Evolutionary conservation across 2,329 filamentous ascomycete species (phyloP), one percentile per base, ranked within the genome.

Genomic region (Venturia effusa): DNA sequence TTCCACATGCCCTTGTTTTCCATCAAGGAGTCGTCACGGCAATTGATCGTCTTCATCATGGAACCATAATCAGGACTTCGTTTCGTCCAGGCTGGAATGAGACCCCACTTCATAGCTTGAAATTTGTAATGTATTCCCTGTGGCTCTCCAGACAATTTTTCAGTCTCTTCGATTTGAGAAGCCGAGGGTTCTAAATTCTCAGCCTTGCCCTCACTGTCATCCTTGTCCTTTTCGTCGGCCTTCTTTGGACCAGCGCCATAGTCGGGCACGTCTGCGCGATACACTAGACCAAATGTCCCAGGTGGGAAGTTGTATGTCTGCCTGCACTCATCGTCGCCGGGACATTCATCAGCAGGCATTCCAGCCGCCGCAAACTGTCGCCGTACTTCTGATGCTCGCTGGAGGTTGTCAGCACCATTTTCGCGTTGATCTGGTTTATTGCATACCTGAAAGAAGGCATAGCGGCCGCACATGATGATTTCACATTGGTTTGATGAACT

Each of bases 231-330:
- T n/a, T 57, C 11, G 10, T 57, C 30, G 55, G 40, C 30, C 40
- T 61, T 61, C 45, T 69, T 63, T 30, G 69, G 66, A 0, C 81
- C 80, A 17, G 81, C 80, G n/a, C 84, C 84, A 67, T 78, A 77
- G 65, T 88, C 85, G 15, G 85, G 81, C 6, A 83, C 82, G 61
- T 91, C 85, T 40, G 90, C 90, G 65, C 92, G 85, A 73, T 96
- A 96, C 32, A 97, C 89, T 30, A 94, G 80, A 40, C 94, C 93
- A 70, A 88, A 82, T 66, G 91, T 89, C 0, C 92, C 89, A 0
- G 94, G 94, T 0, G 93, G 91, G 72, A 99, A 95, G 74, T 97
- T 97, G 78, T 95, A 96, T 41, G 84, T 91, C 71, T 90, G 88
- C 43, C 89, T 84, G 40, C 85, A 77, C 59, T 79, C 83, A 22